Evolutionary conservation across 1,139 yeast genomes (phyloP), one percentile per base, ranked within the genome.

Genomic region (Hyphopichia buzzinii): DNA sequence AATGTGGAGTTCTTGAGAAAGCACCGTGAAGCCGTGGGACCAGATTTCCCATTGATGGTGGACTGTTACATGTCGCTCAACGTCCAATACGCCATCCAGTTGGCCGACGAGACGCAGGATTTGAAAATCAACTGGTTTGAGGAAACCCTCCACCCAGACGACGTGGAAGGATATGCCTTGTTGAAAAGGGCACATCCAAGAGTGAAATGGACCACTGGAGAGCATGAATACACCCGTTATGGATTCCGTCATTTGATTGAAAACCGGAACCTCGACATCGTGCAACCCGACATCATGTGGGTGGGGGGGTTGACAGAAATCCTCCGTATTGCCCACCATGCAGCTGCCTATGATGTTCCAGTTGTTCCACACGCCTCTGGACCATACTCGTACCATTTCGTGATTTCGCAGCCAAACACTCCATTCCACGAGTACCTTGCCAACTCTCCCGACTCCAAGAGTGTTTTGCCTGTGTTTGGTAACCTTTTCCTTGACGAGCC

Each of bases 221-320:
- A 71, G 50, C 77, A 71, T 46, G 77, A 71, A 46, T 71, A 72
- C 52, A 64, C 77, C 37, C 62, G 66, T 44, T 72, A 72, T 46
- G 77, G 77, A 4, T 71, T 71, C 57, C 60, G 77, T 47, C 67
- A 70, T 50, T 56, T 71, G 32, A 70, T 71, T 43, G 76, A 72
- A 48, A 72, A 69, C 26, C 53, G 77, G 39, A 67, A 69, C 46
- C 42, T 72, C 36, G 75, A 69, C 46, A 71, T 72, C 41, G 53
- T 72, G 37, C 77, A 72, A 48, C 77, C 77, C 14, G 77, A 72
- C 48, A 71, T 72, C 35, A 72, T 72, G 77, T 72, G 77, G 77
- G 72, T 70, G 40, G 77, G 77, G 32, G 76, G 77, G 25, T 48
- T 71, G 57, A 70, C 77, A 19, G 77, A 71, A 51, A 52, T 69